These are phyloP conservation scores for Stagonosporopsis cucurbitacearum DNA, from an alignment of 2,329 filamentous ascomycete genomes.

Conservation along the genomic window DNA sequence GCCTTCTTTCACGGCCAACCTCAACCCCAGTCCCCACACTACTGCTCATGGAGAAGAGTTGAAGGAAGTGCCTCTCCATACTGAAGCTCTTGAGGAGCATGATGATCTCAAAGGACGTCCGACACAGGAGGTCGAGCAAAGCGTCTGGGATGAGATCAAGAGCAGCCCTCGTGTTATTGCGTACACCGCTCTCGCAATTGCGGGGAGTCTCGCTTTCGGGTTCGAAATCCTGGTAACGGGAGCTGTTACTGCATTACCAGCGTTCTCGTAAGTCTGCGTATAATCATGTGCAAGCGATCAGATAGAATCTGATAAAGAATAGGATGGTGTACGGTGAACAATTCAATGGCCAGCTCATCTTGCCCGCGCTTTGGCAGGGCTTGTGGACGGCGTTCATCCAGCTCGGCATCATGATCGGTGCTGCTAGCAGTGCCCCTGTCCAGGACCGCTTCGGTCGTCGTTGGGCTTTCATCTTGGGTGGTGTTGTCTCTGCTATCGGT, in stretches of 20 bases:
- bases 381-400: conserved; percentile 1
- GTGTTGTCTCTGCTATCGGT: background rate
- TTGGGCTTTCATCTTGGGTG: background rate
- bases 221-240: background rate
- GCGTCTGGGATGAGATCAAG: background rate
- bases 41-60: background rate
- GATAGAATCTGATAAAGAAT: background rate
- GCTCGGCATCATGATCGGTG: background rate
- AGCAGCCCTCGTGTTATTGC: background rate
- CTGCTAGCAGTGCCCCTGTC: background rate
- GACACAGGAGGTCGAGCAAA: background rate
- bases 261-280: background rate
- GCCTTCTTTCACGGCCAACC: background rate
- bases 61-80: background rate
- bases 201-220: background rate
- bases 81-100: background rate
- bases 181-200: background rate
- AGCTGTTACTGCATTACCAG: background rate
- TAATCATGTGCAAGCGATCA: background rate
- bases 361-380: background rate
- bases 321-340: background rate
- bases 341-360: conserved; percentile 1
- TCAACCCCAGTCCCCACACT: background rate
- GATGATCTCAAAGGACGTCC: background rate
- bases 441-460: background rate